A percentile compares a stretch with the other conserved stretches of the same genome.
Evolutionary conservation across 805 yeast genomes (phyloP).

Genomic region (Barnettozyma salicaria): DNA sequence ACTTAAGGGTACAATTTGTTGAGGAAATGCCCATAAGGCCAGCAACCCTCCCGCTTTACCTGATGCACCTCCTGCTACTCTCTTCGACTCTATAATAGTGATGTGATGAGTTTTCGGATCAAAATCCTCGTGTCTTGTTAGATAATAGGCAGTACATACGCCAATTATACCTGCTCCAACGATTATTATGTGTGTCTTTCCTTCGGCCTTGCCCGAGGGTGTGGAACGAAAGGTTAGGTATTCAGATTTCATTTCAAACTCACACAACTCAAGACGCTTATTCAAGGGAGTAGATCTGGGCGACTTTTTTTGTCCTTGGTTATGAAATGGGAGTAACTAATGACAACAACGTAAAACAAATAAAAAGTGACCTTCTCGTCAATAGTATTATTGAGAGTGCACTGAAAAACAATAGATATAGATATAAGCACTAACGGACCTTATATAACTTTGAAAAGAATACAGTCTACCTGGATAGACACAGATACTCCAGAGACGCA

Average conservation of each 20-base stretch:
- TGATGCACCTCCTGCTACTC: slow-evolving; percentile 96
- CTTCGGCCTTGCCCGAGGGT: slow-evolving; percentile 33
- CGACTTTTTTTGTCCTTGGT: not conserved
- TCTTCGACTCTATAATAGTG: slow-evolving; percentile 77
- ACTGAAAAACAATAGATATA: too few relatives aligned
- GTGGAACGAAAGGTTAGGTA: slow-evolving; percentile 21
- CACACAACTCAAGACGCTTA: too few relatives aligned
- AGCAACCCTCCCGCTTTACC: slow-evolving; percentile 97
- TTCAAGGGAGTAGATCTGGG: too few relatives aligned
- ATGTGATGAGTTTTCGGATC: slow-evolving; percentile 70
- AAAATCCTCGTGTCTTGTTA: slow-evolving; percentile 77
- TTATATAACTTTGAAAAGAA: too few relatives aligned
- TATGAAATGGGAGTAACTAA: not conserved
- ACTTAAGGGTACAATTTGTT: slow-evolving; percentile 83
- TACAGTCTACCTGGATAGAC: too few relatives aligned
- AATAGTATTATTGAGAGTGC: too few relatives aligned
- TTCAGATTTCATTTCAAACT: slow-evolving; percentile 12
- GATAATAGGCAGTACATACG: slow-evolving; percentile 86
- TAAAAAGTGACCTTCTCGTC: not conserved
- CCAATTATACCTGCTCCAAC: slow-evolving; percentile 97
- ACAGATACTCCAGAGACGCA: too few relatives aligned
- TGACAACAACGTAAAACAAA: not conserved
- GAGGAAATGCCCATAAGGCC: slow-evolving; percentile 97
- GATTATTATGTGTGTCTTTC: slow-evolving; percentile 70
- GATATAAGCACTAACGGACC: too few relatives aligned